phyloP scores from a whole-genome alignment of 805 yeast species.

The Starmera pachycereana region DNA sequence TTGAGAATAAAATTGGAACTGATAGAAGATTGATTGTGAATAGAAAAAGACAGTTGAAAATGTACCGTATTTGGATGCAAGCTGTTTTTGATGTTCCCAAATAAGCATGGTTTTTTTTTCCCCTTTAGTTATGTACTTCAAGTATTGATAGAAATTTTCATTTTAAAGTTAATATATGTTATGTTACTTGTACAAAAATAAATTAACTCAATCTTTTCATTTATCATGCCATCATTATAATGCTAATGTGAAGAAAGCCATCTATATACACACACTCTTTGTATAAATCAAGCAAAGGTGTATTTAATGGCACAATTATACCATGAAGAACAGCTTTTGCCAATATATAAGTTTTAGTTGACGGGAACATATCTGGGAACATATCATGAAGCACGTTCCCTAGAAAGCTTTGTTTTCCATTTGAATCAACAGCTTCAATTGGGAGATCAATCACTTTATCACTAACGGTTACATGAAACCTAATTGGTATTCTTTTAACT shows the following conservation, averaged over 20 bases:
- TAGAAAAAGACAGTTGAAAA: conserved; percentile 82
- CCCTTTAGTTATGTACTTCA: too few species aligned
- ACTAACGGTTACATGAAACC: conserved; percentile 33
- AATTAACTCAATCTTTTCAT: too few species aligned
- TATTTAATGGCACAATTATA: conserved; percentile 32
- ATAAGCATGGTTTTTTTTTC: too few species aligned
- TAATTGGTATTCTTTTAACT: conserved; percentile 36
- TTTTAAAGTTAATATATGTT: too few species aligned
- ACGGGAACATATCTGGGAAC: conserved; percentile 38
- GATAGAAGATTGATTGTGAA: conserved; percentile 88
- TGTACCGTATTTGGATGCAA: conserved; percentile 96
- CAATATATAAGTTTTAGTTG: conserved; percentile 22
- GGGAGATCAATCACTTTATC: conserved; percentile 27
- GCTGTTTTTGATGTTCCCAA: conserved; percentile 59
- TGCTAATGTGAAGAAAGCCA: conserved; percentile 52
- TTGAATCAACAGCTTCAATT: conserved; percentile 5
- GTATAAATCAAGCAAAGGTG: conserved; percentile 37
- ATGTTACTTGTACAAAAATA: too few species aligned
- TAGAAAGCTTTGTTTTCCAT: conserved; percentile 18
- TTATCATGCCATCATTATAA: conserved; percentile 24
- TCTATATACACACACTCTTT: conserved; percentile 40
- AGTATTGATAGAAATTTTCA: neutral
- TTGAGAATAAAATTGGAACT: conserved; percentile 71
- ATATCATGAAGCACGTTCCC: conserved; percentile 28
- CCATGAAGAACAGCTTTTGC: conserved; percentile 48